Base-by-base conservation (phyloP, 2,329 filamentous ascomycete species). In the Plenodomus biglobosus region DNA sequence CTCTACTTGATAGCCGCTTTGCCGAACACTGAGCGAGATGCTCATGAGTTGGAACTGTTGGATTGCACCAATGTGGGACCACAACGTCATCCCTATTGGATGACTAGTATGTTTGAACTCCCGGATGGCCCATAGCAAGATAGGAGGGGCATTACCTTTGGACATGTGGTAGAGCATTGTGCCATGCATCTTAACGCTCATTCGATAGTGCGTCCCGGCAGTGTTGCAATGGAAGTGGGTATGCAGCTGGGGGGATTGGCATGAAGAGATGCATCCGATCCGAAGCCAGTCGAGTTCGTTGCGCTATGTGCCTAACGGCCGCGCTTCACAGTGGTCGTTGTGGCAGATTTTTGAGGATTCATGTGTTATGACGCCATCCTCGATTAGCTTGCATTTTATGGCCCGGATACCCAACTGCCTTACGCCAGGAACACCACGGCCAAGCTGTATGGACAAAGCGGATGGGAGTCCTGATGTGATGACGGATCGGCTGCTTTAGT, bases 351-450 rank as follows among this genome's bases (percentile, higher is more conserved):
- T 47, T 48, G 58, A 46, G 43, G 42, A 42, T 30, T 38, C 47
- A 46, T 59, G 58, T 53, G 54, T 45, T 41, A 59, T 68, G 65
- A 66, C 59, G 64, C 56, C 53, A 62, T 53, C 44, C 49, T 41
- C 42, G n/a, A n/a, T n/a, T n/a, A n/a, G n/a, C n/a, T n/a, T n/a
- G n/a, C n/a, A n/a, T n/a, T n/a, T n/a, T n/a, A n/a, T 40, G 22
- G 11, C 22, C 22, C 22, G 22, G 11, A 24, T 24, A 15, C 11
- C 3, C 27, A 32, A 32, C 3, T 32, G 27, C 11, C 22, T 24
- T 20, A 43, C 38, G 35, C 42, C 27, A 30, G 27, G 27, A 32
- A 15, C 27, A 15, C 34, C 27, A 15, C 34, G 37, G 30, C 21
- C 13, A 34, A 27, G 34, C 41, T 34, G 17, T 24, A 15, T 34